Base-by-base conservation (phyloP, 192 early-diverging fungal genomes). In the Allomyces arbusculus region DNA sequence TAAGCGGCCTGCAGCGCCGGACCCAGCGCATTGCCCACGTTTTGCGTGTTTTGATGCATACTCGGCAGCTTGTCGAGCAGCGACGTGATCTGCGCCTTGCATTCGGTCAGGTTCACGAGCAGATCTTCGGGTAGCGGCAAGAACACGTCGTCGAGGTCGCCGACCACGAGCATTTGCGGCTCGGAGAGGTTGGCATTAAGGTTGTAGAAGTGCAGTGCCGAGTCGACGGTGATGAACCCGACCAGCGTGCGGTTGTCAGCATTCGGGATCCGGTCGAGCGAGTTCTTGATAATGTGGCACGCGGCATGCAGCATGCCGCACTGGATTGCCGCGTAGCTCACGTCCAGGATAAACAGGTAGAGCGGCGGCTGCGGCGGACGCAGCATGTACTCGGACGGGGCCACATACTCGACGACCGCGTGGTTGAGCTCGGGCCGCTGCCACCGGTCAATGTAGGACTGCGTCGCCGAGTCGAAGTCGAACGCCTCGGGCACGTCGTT, bases 311-410 rank as follows among this genome's bases (percentile, higher is more conserved):
- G 78, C 76, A 88, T 87, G 10, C 89, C 87, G 11, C 85, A 86
- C 75, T 92, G 87, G 2, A 95, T 82, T 10, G 95, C 84, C n/a
- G 85, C 78, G 71, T 85, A 87, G 10, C 92, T 93, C 1, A 97
- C 93, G 71, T 97, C 95, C 65, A 97, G 89, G 22, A 97, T 75
- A 76, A 97, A 94, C 62, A 96, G 78, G 61, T 90, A 86, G 20
- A 91, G 90, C 44, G 91, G 86, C 23, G 95, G 92, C 77, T 95
- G 92, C 61, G 95, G 95, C n/a, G 95, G 95, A 4, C 95, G 87
- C 24, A 86, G 87, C 93, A 96, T 98, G 74, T 98, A 98, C 72
- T 96, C 94, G 67, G 88, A 87, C 7, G 95, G 93, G 22, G 95
- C 95, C 67, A 96, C 79, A 76, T 89, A 96, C 75, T 98, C 95